Evolutionary conservation across 768 basidiomycete species (phyloP), one percentile per base, ranked within the genome.

Genomic region (Wakefieldia striispora): DNA sequence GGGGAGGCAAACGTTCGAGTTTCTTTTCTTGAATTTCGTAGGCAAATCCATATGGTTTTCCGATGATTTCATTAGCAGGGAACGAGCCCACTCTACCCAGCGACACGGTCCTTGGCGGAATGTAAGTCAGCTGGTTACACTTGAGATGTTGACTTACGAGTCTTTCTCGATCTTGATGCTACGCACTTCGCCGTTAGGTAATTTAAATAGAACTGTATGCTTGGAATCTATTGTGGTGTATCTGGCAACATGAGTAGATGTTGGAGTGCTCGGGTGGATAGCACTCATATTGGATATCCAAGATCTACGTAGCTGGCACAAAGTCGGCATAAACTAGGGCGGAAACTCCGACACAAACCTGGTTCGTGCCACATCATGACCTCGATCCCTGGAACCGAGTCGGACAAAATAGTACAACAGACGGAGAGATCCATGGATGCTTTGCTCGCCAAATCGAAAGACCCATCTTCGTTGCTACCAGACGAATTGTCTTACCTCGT

Each of bases 31-130:
- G 66, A 48, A 98, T 87, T 65, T 97, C 93, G 67, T 95, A 93
- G 0, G 90, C 84, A 50, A 94, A 75, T 4, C 95, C 97, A 64
- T 88, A 97, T 2, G 85, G 86, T 51, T 91, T 81, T 21, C 83
- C 84, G 26, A 95, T 75, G 27, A 99, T 78, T 45, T 91, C 83
- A 51, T 82, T 82, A 16, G 84, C 77, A 51, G 78, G 69, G 69
- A 99, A 97, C 4, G 83, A 79, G 11, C 95, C 97, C 52, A 88
- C 84, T 69, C 90, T 91, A 53, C 94, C 94, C 17, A 97, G 72
- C 29, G 81, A 78, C 40, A 93, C 67, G 14, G 74, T 80, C 40
- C 93, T 95, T 61, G 2, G 57, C 34, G 39, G 24, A 27, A 49
- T 39, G 45, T 53, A 33, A 40, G 19, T 40, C 19, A 27, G 31